Conservation (phyloP, 1,284 basidiomycete species). For the Ceratobasidium sp. region DNA sequence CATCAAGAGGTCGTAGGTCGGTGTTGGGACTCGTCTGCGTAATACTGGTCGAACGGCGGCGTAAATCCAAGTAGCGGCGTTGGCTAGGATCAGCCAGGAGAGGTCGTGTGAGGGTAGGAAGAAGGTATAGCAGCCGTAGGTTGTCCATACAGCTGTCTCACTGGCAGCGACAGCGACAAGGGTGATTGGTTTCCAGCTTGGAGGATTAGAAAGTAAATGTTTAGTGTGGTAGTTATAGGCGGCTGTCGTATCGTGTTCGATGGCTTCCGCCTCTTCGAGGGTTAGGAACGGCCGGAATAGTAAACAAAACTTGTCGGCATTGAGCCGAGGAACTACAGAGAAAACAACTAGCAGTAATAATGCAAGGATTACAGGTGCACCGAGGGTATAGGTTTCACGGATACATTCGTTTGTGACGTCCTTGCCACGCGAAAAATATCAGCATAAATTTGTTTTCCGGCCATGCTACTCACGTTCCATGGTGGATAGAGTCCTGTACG, state of each 20-base stretch:
- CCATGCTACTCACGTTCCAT: conserved; percentile 10
- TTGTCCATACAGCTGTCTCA: conserved; percentile 60
- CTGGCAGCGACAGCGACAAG: conserved; percentile 59
- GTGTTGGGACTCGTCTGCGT: conserved; percentile 53
- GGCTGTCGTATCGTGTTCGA: conserved; percentile 47
- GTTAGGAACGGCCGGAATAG: conserved; percentile 59
- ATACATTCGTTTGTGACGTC: conserved; percentile 21
- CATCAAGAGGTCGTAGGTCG: conserved; percentile 61
- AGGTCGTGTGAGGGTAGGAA: conserved; percentile 4
- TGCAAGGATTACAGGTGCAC: not conserved
- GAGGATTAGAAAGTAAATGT: conserved; percentile 45
- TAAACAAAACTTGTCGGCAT: not conserved
- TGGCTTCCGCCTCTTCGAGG: conserved; percentile 65
- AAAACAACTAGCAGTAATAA: not conserved
- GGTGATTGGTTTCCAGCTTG: conserved; percentile 61
- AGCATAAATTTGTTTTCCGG: not conserved
- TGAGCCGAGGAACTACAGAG: not conserved
- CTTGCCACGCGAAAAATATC: not conserved
- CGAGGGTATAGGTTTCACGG: conserved; percentile 16
- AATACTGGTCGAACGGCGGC: conserved; percentile 54
- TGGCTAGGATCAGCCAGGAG: conserved; percentile 43
- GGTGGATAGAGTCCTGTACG: conserved; percentile 10
- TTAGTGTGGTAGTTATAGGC: conserved; percentile 44
- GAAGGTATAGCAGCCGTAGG: conserved; percentile 45
- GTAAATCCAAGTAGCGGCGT: conserved; percentile 64